These are phyloP conservation scores for Bjerkandera adusta DNA, from an alignment of 1,284 basidiomycete genomes.

Conservation along the genomic window DNA sequence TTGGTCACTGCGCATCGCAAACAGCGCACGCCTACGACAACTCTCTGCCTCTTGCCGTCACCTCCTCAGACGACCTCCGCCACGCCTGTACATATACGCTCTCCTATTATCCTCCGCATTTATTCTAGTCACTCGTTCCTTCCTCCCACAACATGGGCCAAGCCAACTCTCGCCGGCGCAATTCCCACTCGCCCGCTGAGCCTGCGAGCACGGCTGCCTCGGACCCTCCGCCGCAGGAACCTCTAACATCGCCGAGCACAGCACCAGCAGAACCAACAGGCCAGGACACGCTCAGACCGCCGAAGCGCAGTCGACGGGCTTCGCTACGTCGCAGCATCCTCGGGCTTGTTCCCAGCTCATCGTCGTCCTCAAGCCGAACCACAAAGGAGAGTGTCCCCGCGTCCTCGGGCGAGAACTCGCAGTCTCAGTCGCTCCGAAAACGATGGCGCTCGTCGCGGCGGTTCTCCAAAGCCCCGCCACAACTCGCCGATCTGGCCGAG, in stretches of 20 bases:
- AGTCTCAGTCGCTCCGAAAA: constrained; percentile 26
- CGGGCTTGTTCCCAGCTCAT: constrained; percentile 17
- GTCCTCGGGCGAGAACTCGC: constrained; percentile 3
- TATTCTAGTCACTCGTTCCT: constrained; percentile 13
- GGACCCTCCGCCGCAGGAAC: not conserved
- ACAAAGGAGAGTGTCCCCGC: constrained; percentile 13
- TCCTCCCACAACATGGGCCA: constrained; percentile 17
- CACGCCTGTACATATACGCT: constrained; percentile 10
- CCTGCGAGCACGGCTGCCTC: constrained; percentile 1
- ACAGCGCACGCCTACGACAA: constrained; percentile 14
- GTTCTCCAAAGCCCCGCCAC: constrained; percentile 26
- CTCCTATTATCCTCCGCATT: constrained; percentile 6
- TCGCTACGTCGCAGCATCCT: constrained; percentile 25
- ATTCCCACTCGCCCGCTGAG: constrained; percentile 5
- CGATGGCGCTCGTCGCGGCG: constrained; percentile 40
- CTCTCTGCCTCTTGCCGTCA: constrained; percentile 12
- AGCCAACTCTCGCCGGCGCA: constrained; percentile 16
- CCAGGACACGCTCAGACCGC: not conserved
- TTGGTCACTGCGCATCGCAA: too few species aligned
- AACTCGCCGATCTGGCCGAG: constrained; percentile 13
- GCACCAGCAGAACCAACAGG: not conserved
- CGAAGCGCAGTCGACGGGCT: constrained; percentile 7
- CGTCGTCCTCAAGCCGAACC: constrained; percentile 9
- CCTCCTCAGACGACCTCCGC: constrained; percentile 10
- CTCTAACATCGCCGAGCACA: not conserved